Percentiles rank a stretch among this genome's conserved stretches.
phyloP scores from a whole-genome alignment of 108 stramenopile genomes.

The Nannochloropsis gaditana region DNA sequence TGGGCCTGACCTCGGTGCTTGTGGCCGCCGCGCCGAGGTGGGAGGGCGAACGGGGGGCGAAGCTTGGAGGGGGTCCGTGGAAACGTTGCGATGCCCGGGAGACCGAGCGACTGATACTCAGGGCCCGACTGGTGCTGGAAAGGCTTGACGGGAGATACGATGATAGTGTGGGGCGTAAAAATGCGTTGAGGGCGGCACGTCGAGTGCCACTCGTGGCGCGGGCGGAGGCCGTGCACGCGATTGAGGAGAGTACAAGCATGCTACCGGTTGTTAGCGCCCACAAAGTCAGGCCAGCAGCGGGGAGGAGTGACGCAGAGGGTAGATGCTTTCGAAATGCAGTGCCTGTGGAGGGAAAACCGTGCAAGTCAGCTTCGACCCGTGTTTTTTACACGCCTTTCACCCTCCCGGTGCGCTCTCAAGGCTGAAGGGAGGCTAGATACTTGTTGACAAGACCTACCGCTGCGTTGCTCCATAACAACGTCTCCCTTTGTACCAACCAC shows the following conservation, averaged over 20 bases:
- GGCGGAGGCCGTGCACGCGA: not conserved
- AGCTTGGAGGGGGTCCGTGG: not conserved
- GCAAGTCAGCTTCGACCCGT: not conserved
- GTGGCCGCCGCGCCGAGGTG: not conserved
- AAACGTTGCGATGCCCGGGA: not conserved
- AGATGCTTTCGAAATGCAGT: not conserved
- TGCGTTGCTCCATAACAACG: not conserved
- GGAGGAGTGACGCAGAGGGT: not conserved
- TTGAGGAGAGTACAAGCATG: not conserved
- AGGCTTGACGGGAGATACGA: not conserved
- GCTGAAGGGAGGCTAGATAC: too few species aligned
- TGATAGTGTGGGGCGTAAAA: not conserved
- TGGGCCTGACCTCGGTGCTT: not conserved
- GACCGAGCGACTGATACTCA: not conserved
- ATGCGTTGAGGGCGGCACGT: not conserved
- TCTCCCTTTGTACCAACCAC: constrained; percentile 3
- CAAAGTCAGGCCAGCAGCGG: not conserved
- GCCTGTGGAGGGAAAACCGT: not conserved
- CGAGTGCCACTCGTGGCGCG: not conserved
- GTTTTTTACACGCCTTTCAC: not conserved
- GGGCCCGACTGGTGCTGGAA: not conserved
- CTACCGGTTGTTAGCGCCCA: too few species aligned
- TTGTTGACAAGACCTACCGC: not conserved
- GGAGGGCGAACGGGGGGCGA: constrained; percentile 1
- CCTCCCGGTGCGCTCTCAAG: not conserved